Conservation (phyloP, 2,329 filamentous ascomycete genomes). For the Hymenoscyphus albidus region DNA sequence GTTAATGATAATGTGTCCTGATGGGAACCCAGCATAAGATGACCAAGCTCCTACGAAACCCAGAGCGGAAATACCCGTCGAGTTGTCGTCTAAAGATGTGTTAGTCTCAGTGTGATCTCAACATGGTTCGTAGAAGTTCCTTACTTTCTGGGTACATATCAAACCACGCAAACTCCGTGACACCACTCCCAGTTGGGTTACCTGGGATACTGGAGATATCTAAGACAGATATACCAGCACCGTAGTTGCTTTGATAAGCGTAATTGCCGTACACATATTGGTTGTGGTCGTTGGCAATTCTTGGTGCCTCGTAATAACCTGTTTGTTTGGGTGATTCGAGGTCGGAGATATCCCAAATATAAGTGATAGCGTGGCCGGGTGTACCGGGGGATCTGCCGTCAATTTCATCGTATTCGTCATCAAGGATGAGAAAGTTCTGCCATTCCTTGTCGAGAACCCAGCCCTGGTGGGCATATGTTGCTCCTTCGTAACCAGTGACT, state of each 20-base stretch:
- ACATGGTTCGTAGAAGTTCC: background rate
- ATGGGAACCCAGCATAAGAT: background rate
- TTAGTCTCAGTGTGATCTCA: background rate
- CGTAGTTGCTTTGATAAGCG: background rate
- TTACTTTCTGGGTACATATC: constrained; percentile 3
- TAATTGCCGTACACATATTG: background rate
- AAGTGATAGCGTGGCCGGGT: background rate
- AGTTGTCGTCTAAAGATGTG: background rate
- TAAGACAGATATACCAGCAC: background rate
- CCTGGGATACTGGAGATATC: constrained; percentile 1
- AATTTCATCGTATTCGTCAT: constrained; percentile 5
- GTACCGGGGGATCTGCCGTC: background rate
- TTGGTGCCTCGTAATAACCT: background rate
- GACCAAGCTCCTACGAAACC: constrained; percentile 2
- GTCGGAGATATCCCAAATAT: background rate
- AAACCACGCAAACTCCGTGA: background rate
- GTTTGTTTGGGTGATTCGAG: constrained; percentile 1
- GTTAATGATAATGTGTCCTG: constrained; percentile 1
- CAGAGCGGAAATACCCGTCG: background rate
- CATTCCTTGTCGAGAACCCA: background rate
- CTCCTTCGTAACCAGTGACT: background rate
- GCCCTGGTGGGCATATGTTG: constrained; percentile 6
- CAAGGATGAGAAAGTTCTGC: constrained; percentile 1
- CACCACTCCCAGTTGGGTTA: background rate
- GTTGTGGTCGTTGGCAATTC: constrained; percentile 3